These are phyloP conservation scores for Lentithecium fluviatile DNA, from an alignment of 495 filamentous ascomycete species.

Conservation along the genomic window DNA sequence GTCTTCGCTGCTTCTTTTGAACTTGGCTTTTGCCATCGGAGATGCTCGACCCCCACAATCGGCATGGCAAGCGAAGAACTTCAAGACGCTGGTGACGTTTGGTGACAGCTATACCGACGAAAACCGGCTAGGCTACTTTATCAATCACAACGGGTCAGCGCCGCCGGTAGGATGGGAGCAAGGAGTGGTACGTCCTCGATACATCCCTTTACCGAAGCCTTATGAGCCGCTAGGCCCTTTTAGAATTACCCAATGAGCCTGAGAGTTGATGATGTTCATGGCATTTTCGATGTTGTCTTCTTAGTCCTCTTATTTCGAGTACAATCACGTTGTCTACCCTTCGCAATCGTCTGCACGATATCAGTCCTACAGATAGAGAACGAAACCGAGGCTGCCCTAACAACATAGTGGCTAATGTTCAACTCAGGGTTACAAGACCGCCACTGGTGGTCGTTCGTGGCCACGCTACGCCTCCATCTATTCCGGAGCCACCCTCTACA, in stretches of 20 bases:
- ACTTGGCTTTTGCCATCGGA: constrained; percentile 17
- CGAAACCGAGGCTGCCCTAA: too few relatives aligned
- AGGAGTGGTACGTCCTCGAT: constrained; percentile 42
- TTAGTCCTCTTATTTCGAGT: too few relatives aligned
- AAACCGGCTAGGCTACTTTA: constrained; percentile 60
- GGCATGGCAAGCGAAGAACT: constrained; percentile 45
- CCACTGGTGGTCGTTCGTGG: constrained; percentile 68
- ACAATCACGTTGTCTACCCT: too few relatives aligned
- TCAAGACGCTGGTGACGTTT: constrained; percentile 58
- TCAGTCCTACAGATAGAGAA: too few relatives aligned
- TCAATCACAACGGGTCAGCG: constrained; percentile 53
- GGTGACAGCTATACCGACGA: constrained; percentile 79
- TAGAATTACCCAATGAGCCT: too few relatives aligned
- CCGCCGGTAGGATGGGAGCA: constrained; percentile 60
- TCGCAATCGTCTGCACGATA: too few relatives aligned
- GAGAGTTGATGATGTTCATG: too few relatives aligned
- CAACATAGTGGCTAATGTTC: too few relatives aligned
- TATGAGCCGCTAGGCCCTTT: too few relatives aligned
- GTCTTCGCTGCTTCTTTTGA: constrained; percentile 21
- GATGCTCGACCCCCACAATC: not conserved
- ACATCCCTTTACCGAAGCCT: not conserved
- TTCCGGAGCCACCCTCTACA: constrained; percentile 60
- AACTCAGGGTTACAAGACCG: constrained; percentile 47
- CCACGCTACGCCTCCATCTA: constrained; percentile 58
- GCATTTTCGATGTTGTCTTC: too few relatives aligned